Percentiles rank a stretch among this genome's conserved stretches.
These are phyloP conservation scores for Aquilaria malaccensis DNA, from an alignment of 345 rosid genomes.

Conservation along the genomic window DNA sequence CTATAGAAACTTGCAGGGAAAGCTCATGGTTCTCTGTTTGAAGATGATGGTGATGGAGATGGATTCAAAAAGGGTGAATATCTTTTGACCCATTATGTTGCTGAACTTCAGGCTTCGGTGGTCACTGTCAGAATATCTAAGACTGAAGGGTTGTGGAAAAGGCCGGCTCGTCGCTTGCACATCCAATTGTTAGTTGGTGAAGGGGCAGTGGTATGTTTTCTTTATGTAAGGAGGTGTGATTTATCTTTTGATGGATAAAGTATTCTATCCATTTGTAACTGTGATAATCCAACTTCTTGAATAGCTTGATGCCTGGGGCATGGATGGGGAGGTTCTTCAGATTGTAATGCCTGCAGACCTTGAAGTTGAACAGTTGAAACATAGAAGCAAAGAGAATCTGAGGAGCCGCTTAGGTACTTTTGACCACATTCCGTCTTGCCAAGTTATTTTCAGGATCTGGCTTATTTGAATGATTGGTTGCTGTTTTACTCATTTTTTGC, in stretches of 20 bases:
- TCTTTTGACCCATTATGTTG: slow-evolving; percentile 57
- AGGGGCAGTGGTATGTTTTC: slow-evolving; percentile 57
- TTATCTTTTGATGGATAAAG: slow-evolving; percentile 1
- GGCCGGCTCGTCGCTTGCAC: slow-evolving; percentile 69
- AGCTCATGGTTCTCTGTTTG: slow-evolving; percentile 68
- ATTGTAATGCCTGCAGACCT: slow-evolving; percentile 50
- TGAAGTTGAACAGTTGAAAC: slow-evolving; percentile 37
- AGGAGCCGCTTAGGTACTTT: slow-evolving; percentile 48
- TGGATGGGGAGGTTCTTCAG: slow-evolving; percentile 70
- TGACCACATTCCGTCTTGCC: not conserved
- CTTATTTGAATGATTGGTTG: too few relatives aligned
- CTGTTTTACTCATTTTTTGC: too few relatives aligned
- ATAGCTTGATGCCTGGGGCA: slow-evolving; percentile 81
- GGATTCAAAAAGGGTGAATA: slow-evolving; percentile 57
- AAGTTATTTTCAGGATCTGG: not conserved
- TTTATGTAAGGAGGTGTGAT: not conserved
- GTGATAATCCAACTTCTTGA: slow-evolving; percentile 6
- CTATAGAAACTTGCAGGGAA: slow-evolving; percentile 33
- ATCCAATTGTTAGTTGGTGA: slow-evolving; percentile 70
- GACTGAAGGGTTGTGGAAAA: slow-evolving; percentile 75
- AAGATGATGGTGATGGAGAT: slow-evolving; percentile 92
- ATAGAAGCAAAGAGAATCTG: slow-evolving; percentile 40
- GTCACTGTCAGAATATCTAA: slow-evolving; percentile 54
- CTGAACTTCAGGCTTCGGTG: slow-evolving; percentile 48
- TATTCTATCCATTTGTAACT: not conserved